These are phyloP conservation scores for Polysphondylium violaceum DNA, from an alignment of 78 protist species.

Conservation along the genomic window DNA sequence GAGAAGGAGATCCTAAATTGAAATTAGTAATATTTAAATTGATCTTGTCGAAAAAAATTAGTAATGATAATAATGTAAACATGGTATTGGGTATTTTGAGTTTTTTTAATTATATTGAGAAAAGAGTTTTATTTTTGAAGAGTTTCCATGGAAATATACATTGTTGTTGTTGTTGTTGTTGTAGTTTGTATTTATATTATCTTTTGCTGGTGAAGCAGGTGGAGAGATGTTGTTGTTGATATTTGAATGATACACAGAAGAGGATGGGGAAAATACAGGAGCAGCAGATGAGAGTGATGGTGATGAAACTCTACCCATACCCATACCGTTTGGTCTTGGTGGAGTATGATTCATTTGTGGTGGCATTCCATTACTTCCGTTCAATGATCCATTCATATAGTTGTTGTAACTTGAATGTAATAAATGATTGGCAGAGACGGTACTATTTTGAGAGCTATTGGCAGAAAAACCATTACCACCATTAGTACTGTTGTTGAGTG, in stretches of 20 bases:
- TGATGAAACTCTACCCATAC: not conserved
- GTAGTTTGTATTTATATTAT: not conserved
- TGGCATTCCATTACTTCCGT: not conserved
- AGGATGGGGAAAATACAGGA: constrained; percentile 58
- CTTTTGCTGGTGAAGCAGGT: constrained; percentile 58
- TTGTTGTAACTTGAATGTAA: not conserved
- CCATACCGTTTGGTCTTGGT: not conserved
- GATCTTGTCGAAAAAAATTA: not conserved
- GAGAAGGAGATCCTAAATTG: not conserved
- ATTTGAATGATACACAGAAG: constrained; percentile 26
- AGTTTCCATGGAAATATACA: constrained; percentile 44
- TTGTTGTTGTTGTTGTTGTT: constrained; percentile 9
- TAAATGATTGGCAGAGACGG: not conserved
- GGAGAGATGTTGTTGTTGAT: not conserved
- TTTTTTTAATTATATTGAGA: constrained; percentile 21
- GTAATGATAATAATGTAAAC: not conserved
- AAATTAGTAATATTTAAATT: not conserved
- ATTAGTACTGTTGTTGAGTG: not conserved
- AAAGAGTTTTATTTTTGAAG: not conserved
- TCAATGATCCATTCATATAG: not conserved
- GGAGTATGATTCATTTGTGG: constrained; percentile 4
- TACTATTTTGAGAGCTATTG: not conserved
- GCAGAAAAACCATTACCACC: not conserved
- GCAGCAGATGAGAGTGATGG: constrained; percentile 40
- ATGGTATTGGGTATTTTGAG: not conserved